These are phyloP conservation scores for Lignosus rhinocerotis DNA, from an alignment of 1,284 basidiomycete species.

Conservation along the genomic window DNA sequence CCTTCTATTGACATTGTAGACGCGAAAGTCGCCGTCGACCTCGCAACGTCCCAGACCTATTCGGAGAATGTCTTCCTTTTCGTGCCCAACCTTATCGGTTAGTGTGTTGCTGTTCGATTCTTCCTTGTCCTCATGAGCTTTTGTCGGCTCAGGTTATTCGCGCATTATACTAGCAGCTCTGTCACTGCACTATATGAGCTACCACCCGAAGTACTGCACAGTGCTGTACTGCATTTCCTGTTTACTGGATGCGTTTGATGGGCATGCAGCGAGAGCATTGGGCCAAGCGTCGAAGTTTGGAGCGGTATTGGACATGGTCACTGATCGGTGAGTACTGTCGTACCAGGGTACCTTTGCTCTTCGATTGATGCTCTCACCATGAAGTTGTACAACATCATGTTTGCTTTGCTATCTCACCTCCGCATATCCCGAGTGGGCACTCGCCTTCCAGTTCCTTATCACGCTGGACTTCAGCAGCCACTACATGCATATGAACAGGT, in stretches of 20 bases:
- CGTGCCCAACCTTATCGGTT: constrained; percentile 94
- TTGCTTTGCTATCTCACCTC: constrained; percentile 92
- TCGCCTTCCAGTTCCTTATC: constrained; percentile 94
- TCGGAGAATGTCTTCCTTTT: constrained; percentile 96
- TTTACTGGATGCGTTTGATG: constrained; percentile 94
- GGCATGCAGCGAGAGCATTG: constrained; percentile 87
- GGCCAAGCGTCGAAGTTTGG: constrained; percentile 96
- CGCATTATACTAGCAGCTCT: constrained; percentile 90
- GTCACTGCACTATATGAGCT: constrained; percentile 92
- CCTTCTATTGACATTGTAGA: constrained; percentile 64
- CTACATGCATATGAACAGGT: constrained; percentile 99
- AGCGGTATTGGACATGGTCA: constrained; percentile 99
- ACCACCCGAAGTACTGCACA: constrained; percentile 92
- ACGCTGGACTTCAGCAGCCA: constrained; percentile 97
- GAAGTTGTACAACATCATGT: constrained; percentile 95
- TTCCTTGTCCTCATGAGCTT: constrained; percentile 4
- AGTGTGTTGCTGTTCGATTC: constrained; percentile 28
- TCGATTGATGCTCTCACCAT: not conserved
- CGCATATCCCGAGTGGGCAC: constrained; percentile 81
- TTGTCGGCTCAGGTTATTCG: constrained; percentile 64
- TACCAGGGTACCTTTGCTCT: not conserved
- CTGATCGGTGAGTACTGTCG: constrained; percentile 76
- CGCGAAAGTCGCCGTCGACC: constrained; percentile 77
- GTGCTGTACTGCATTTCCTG: constrained; percentile 91
- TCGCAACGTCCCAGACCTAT: constrained; percentile 81